Evolutionary conservation across 2,329 filamentous ascomycete species (phyloP).

Genomic region (Fusarium humuli): DNA sequence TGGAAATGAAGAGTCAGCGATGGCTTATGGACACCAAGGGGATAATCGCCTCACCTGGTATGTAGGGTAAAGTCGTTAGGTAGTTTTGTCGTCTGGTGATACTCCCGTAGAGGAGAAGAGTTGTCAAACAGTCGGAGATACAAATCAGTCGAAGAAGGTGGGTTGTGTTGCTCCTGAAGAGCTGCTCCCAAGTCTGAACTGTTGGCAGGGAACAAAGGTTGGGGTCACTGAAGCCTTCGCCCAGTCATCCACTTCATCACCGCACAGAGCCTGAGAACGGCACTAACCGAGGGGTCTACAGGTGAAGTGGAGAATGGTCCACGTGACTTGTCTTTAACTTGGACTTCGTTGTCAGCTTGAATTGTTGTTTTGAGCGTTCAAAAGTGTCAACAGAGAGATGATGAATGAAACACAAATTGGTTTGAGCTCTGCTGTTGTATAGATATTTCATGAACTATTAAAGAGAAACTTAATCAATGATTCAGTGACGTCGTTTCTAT

Average conservation of each 20-base stretch:
- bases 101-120: neutral
- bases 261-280: constrained; percentile 43
- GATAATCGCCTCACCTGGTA: constrained; percentile 29
- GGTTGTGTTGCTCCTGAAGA: constrained; percentile 22
- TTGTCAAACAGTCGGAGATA: neutral
- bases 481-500: constrained; percentile 42
- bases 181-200: constrained; percentile 19
- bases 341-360: neutral
- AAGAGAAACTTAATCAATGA: neutral
- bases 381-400: neutral
- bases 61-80: neutral
- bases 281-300: constrained; percentile 49
- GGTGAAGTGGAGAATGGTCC: constrained; percentile 37
- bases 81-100: neutral
- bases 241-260: constrained; percentile 38
- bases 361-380: neutral
- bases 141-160: constrained; percentile 19
- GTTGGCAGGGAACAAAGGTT: constrained; percentile 33
- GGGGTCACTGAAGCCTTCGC: constrained; percentile 36
- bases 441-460: neutral
- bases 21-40: constrained; percentile 8
- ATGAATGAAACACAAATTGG: neutral
- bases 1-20: constrained; percentile 26
- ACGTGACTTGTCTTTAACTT: constrained; percentile 31
- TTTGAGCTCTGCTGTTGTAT: neutral